phyloP scores from a whole-genome alignment of 257 asterid genomes.

The Penstemon newberryi region DNA sequence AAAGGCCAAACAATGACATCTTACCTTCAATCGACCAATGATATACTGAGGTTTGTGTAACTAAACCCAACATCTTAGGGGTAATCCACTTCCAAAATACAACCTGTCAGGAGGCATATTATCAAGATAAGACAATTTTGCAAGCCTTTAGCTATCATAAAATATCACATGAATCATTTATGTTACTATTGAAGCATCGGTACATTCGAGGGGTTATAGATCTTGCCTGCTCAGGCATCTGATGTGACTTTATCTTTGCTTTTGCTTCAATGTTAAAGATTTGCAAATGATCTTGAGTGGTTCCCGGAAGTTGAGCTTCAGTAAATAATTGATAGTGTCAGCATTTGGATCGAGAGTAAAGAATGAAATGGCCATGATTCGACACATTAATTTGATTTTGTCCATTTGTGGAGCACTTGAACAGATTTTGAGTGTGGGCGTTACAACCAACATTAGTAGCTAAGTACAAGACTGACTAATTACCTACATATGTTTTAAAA shows the following conservation, averaged over 20 bases:
- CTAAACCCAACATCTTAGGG: conserved; percentile 92
- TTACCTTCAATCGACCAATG: conserved; percentile 96
- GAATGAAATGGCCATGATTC: conserved; percentile 1
- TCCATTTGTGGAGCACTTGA: conserved; percentile 4
- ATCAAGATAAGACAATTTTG: conserved; percentile 24
- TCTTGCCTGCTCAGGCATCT: conserved; percentile 97
- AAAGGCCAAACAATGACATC: conserved; percentile 19
- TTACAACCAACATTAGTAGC: conserved; percentile 11
- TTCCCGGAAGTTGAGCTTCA: conserved; percentile 97
- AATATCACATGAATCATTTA: conserved; percentile 11
- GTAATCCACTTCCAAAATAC: conserved; percentile 99
- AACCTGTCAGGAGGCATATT: conserved; percentile 49
- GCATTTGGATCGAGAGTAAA: conserved; percentile 29
- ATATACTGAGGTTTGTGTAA: conserved; percentile 85
- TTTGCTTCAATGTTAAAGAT: conserved; percentile 97
- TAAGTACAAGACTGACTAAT: background rate
- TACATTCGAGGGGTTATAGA: conserved; percentile 6
- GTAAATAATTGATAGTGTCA: conserved; percentile 31
- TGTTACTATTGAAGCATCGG: conserved; percentile 22
- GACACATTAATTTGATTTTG: background rate
- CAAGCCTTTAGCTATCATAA: conserved; percentile 8
- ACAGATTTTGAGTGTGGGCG: background rate
- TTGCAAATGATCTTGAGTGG: conserved; percentile 95
- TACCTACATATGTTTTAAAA: conserved; percentile 14
- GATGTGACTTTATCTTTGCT: conserved; percentile 88